These are phyloP conservation scores for Lasiodiplodia citricola DNA, from an alignment of 2,329 filamentous ascomycete genomes.

Conservation along the genomic window DNA sequence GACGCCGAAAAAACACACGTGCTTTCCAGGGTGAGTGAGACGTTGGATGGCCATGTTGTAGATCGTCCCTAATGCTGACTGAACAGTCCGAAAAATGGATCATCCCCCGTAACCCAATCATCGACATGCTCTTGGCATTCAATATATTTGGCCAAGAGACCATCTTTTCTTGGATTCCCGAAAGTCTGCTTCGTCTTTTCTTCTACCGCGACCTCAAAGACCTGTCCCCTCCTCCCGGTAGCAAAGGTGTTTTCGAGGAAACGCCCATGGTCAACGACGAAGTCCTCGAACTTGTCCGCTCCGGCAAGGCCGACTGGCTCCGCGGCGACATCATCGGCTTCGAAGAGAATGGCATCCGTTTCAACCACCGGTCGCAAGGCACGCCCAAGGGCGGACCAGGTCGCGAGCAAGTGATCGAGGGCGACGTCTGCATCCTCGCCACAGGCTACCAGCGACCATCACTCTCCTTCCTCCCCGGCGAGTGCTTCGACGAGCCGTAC, in stretches of 20 bases:
- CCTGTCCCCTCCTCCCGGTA: constrained; percentile 63
- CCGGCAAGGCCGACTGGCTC: constrained; percentile 76
- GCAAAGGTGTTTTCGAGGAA: constrained; percentile 78
- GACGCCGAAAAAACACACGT: constrained; percentile 73
- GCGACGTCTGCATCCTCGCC: constrained; percentile 81
- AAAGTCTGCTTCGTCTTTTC: constrained; percentile 73
- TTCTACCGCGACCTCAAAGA: constrained; percentile 84
- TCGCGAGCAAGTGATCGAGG: constrained; percentile 67
- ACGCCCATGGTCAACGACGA: constrained; percentile 89
- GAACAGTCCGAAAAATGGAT: constrained; percentile 82
- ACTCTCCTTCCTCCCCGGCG: constrained; percentile 73
- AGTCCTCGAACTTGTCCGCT: constrained; percentile 75
- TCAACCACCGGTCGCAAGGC: constrained; percentile 74
- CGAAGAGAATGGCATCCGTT: constrained; percentile 66
- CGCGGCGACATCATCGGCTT: constrained; percentile 78
- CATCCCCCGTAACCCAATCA: constrained; percentile 77
- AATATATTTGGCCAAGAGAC: constrained; percentile 84
- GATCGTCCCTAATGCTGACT: too few species aligned
- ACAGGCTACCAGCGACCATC: constrained; percentile 80
- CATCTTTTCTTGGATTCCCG: constrained; percentile 76
- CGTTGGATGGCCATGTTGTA: too few species aligned
- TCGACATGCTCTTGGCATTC: constrained; percentile 74
- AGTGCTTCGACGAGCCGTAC: constrained; percentile 76
- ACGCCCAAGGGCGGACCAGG: constrained; percentile 80
- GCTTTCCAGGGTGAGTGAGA: constrained; percentile 55